Percentiles rank a stretch among this genome's conserved stretches.
phyloP scores from a whole-genome alignment of 371 early-diverging fungal genomes.

The Syncephalastrum monosporum region DNA sequence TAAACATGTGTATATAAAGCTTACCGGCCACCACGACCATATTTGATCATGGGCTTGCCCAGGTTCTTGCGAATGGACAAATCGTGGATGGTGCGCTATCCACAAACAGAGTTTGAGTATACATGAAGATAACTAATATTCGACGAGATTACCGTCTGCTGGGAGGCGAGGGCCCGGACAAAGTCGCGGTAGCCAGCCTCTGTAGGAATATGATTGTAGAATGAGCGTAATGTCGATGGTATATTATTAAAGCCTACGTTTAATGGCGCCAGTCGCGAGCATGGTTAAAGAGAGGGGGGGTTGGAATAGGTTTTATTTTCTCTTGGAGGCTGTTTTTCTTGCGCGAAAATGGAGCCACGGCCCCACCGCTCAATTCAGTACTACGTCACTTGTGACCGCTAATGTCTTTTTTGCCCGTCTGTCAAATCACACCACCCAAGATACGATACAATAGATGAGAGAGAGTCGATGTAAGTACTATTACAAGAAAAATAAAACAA shows the following conservation, averaged over 20 bases:
- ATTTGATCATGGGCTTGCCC: constrained; percentile 64
- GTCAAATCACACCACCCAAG: too few relatives aligned
- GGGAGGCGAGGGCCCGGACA: constrained; percentile 17
- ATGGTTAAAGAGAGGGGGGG: constrained; percentile 6
- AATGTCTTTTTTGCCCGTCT: too few relatives aligned
- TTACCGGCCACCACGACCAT: constrained; percentile 75
- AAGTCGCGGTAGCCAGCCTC: constrained; percentile 32
- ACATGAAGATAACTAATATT: neutral
- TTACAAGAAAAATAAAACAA: too few relatives aligned
- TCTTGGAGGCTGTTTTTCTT: too few relatives aligned
- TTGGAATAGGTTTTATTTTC: constrained; percentile 4
- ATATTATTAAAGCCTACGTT: neutral
- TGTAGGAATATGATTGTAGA: constrained; percentile 6
- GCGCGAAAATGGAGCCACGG: too few relatives aligned
- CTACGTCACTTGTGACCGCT: too few relatives aligned
- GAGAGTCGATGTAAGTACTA: too few relatives aligned
- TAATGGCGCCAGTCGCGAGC: constrained; percentile 3
- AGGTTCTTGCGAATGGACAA: constrained; percentile 67
- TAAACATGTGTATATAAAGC: neutral
- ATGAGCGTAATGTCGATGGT: neutral
- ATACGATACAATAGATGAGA: too few relatives aligned
- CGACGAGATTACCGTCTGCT: constrained; percentile 28
- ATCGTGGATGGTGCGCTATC: constrained; percentile 68
- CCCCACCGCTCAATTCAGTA: too few relatives aligned
- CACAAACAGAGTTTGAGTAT: neutral